Evolutionary conservation across 2,329 filamentous ascomycete species (phyloP), one percentile per base, ranked within the genome.

Genomic region (Neurospora sp.): DNA sequence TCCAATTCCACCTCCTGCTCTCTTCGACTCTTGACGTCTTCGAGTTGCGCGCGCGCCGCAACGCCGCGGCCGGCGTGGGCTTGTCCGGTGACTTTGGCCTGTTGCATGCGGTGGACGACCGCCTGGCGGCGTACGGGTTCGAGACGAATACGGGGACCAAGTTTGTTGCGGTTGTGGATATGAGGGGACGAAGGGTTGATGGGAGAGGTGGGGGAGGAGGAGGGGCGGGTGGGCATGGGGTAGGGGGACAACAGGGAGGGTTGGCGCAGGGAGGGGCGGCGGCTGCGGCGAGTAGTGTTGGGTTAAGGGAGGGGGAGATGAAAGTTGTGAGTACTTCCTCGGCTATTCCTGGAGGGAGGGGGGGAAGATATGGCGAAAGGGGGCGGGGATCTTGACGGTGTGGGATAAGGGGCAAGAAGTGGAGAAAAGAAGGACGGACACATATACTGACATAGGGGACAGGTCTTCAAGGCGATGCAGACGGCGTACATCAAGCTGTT

Each of bases 121-220:
- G 94, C 36, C 86, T 98, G 66, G 93, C 94, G 42, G 91, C 93
- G 74, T 99, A 98, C 82, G 96, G 96, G 76, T 97, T 93, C 89
- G 88, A 98, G 80, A 97, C 96, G 70, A 98, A 97, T 81, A 98
- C 96, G 36, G 93, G 93, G 52, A 89, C 97, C 73, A 94, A 95
- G 78, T 90, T 99, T 77, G 89, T 98, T 40, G 90, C 93, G 73
- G 88, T 97, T 3, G 91, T 98, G 38, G 95, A 99, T 81, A 93
- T 97, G 87, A 89, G 93, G 74, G 94, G 93, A 1, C 84, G 91
- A 28, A 82, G 86, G 67, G 81, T 84, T 68, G 81, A 80, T 68
- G 77, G 70, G 2, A 3, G 70, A 71, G 2, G 67, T 10, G 67
- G 74, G 6, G 42, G 42, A 9, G 42, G 42, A 4, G 42, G 42